These are phyloP conservation scores for Penicillium ucsense DNA, from an alignment of 495 filamentous ascomycete species.

Conservation along the genomic window DNA sequence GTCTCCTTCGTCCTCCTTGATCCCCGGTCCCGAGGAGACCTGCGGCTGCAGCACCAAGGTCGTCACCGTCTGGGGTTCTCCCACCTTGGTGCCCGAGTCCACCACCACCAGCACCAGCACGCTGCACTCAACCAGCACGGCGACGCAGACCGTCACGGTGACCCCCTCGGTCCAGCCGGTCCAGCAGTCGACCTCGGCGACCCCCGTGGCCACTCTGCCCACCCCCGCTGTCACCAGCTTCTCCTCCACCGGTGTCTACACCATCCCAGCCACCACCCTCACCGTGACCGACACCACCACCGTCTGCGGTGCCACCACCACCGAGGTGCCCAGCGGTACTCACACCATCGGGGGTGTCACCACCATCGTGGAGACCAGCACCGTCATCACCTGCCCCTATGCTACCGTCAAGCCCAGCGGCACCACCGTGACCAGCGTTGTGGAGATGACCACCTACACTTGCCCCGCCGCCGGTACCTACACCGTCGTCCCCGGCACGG, in stretches of 20 bases:
- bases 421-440: constrained; percentile 58
- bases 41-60: constrained; percentile 66
- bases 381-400: constrained; percentile 64
- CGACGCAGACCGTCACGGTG: constrained; percentile 8
- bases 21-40: constrained; percentile 25
- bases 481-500: constrained; percentile 60
- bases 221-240: constrained; percentile 57
- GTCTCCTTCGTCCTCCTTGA: constrained; percentile 24
- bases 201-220: constrained; percentile 35
- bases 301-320: constrained; percentile 55
- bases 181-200: constrained; percentile 7
- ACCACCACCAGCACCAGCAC: constrained; percentile 35
- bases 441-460: constrained; percentile 63
- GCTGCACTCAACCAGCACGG: constrained; percentile 14
- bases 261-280: constrained; percentile 67
- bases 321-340: constrained; percentile 52
- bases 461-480: constrained; percentile 75
- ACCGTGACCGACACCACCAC: constrained; percentile 62
- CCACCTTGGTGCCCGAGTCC: constrained; percentile 38
- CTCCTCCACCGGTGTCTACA: constrained; percentile 67
- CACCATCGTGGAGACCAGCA: constrained; percentile 59
- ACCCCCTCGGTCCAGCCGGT: constrained; percentile 4
- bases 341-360: constrained; percentile 71
- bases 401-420: constrained; percentile 54
- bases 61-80: constrained; percentile 47